Evolutionary conservation across 169 alveolate genomes (phyloP).

Genomic region (Plasmodium reichenowi): DNA sequence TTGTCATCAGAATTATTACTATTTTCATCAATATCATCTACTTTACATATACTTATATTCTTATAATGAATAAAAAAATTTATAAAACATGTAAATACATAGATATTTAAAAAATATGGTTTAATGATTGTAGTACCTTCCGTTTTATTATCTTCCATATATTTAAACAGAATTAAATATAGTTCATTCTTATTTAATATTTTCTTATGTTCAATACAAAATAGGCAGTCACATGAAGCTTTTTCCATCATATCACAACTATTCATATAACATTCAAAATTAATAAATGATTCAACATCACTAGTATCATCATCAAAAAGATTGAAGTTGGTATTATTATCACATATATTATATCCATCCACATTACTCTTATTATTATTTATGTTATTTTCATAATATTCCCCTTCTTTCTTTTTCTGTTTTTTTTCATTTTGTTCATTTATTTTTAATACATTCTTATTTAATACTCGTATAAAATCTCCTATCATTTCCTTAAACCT

Average conservation of each 20-base stretch:
- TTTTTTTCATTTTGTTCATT: not conserved
- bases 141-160: slow-evolving; percentile 40
- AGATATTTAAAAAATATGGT: slow-evolving; percentile 41
- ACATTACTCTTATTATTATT: not conserved
- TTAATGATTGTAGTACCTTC: slow-evolving; percentile 27
- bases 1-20: too few species aligned
- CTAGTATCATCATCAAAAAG: not conserved
- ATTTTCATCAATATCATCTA: not conserved
- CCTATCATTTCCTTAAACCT: slow-evolving; percentile 25
- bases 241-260: not conserved
- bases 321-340: not conserved
- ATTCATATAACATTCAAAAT: not conserved
- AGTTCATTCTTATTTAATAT: slow-evolving; percentile 29
- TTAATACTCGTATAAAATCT: slow-evolving; percentile 22
- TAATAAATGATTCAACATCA: slow-evolving; percentile 2
- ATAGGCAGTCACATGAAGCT: slow-evolving; percentile 28
- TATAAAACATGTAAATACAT: slow-evolving; percentile 34
- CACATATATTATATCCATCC: not conserved
- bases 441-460: slow-evolving; percentile 28
- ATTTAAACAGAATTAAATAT: slow-evolving; percentile 22
- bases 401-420: not conserved
- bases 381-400: not conserved
- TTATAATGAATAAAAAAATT: slow-evolving; percentile 46
- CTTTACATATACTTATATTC: not conserved
- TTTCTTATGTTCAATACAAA: slow-evolving; percentile 17